Percentiles rank a stretch among this genome's conserved stretches.
These are phyloP conservation scores for Colletotrichum salicis DNA, from an alignment of 2,329 filamentous ascomycete species.

Conservation along the genomic window DNA sequence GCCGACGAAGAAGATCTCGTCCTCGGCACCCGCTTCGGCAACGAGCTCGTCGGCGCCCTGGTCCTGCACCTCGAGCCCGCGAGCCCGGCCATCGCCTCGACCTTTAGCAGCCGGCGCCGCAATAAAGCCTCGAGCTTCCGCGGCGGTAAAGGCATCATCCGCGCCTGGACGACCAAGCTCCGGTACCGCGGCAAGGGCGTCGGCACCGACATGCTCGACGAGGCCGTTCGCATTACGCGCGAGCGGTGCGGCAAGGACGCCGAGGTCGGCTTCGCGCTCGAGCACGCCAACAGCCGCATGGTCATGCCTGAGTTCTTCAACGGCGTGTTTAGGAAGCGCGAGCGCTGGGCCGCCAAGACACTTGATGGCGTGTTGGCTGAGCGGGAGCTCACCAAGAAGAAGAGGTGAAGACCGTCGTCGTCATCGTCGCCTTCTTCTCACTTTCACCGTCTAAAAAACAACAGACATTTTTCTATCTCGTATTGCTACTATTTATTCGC, in stretches of 20 bases:
- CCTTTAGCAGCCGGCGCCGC: constrained; percentile 44
- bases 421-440: neutral
- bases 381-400: constrained; percentile 59
- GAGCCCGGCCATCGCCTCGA: constrained; percentile 30
- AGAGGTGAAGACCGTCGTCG: constrained; percentile 48
- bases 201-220: constrained; percentile 77
- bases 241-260: constrained; percentile 75
- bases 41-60: constrained; percentile 76
- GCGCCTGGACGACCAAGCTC: constrained; percentile 83
- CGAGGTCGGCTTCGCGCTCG: constrained; percentile 76
- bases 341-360: constrained; percentile 65
- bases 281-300: constrained; percentile 79
- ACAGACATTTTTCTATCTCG: neutral
- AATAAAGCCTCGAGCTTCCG: constrained; percentile 53
- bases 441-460: neutral
- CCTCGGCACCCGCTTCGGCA: constrained; percentile 74
- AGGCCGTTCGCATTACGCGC: constrained; percentile 75
- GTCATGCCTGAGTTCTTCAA: constrained; percentile 74
- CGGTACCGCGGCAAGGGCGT: constrained; percentile 78
- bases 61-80: constrained; percentile 72
- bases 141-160: constrained; percentile 76
- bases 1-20: constrained; percentile 62
- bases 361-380: constrained; percentile 62
- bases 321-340: constrained; percentile 66
- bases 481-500: neutral